phyloP scores from a whole-genome alignment of 345 rosid species.

The Eucalyptus albens region DNA sequence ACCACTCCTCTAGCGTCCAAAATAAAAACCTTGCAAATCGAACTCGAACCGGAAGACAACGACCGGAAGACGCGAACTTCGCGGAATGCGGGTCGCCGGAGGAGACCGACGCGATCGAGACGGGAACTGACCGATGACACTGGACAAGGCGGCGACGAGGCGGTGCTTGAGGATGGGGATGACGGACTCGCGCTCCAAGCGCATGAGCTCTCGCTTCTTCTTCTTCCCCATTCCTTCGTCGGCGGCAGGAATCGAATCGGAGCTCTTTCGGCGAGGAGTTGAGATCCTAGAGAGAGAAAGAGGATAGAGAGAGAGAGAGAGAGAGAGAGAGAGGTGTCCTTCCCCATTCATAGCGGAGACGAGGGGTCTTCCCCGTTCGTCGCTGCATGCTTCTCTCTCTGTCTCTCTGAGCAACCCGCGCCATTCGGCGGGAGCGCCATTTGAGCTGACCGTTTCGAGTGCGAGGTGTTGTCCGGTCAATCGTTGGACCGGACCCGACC shows the following conservation, averaged over 20 bases:
- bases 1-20: neutral
- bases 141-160: constrained; percentile 31
- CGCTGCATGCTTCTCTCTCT: neutral
- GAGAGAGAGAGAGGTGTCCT: neutral
- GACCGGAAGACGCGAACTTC: neutral
- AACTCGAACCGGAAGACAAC: neutral
- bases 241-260: neutral
- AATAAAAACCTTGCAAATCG: neutral
- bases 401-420: neutral
- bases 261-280: neutral
- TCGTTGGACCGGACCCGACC: neutral
- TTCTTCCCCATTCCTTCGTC: constrained; percentile 12
- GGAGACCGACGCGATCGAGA: neutral
- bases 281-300: neutral
- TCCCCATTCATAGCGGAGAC: neutral
- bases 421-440: neutral
- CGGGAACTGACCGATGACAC: constrained; percentile 18
- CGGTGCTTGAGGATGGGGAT: constrained; percentile 57
- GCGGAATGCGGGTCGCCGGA: neutral
- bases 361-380: neutral
- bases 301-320: neutral
- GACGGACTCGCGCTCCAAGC: constrained; percentile 61
- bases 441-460: neutral
- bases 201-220: constrained; percentile 48
- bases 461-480: neutral